Base-by-base conservation (phyloP, 805 yeast species). In the Sugiyamaella smithiae region DNA sequence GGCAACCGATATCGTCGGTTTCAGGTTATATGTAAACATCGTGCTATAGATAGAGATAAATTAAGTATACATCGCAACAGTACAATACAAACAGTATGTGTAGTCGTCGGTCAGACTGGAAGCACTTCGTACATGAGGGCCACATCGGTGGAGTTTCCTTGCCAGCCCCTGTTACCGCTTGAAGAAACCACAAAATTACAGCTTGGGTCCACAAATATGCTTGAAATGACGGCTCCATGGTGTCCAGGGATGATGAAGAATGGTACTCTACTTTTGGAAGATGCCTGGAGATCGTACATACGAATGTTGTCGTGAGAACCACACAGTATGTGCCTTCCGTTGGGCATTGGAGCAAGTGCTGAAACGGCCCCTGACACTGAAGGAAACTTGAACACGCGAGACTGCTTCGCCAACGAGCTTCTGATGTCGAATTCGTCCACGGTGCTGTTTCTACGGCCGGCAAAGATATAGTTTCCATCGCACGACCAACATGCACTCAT, bases 101-200 rank as follows among this genome's bases (percentile, higher is more conserved):
- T n/a, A n/a, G n/a, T 26, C 29, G 29, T 26, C 5, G 4, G 23
- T 23, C 20, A 37, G 43, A 35, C 24, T 11, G 57, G 52, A 9
- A 36, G 32, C 17, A 90, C 84, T 56, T 88, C 95, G 64, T 90
- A 91, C 20, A 88, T 73, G 57, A 89, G 75, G 7, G 85, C 85
- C n/a, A 81, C 77, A 50, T 89, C 97, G 1, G 93, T 84, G 20
- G 84, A 77, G 31, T 73, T 70, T 2, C 95, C 89, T 57, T 84
- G 89, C 97, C 97, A 91, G 4, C 99, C 99, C 60, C 97, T 77
- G 54, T 86, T 88, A 7, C 99, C 99, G 63, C 95, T 85, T 0
- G 97, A 83, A 60, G 96, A 84, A 4, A 91, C 77, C 84, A 93
- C 74, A 64, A 86, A 93, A 53, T 93, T 70, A 33, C 95, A 88